Conservation (phyloP, 352 stramenopile genomes). For the Globisporangium acanthophoron region DNA sequence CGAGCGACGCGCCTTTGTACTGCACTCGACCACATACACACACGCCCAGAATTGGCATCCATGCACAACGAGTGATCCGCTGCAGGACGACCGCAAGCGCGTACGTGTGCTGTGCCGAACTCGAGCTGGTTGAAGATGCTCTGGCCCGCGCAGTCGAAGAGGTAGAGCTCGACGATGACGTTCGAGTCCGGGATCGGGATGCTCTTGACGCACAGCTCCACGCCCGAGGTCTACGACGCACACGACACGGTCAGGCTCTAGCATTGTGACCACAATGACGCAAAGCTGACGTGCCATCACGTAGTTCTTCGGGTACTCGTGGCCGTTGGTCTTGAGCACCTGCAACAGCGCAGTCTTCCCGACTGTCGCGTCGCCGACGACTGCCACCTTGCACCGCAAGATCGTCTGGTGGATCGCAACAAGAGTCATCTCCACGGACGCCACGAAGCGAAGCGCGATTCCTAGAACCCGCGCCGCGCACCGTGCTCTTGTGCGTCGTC, state of each 20-base stretch:
- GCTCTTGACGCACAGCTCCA: conserved; percentile 89
- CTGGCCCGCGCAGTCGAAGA: conserved; percentile 92
- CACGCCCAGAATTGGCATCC: background rate
- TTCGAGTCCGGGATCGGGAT: conserved; percentile 88
- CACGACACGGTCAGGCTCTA: background rate
- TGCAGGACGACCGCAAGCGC: conserved; percentile 4
- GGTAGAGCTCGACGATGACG: conserved; percentile 89
- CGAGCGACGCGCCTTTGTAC: conserved; percentile 77
- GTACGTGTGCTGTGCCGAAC: conserved; percentile 77
- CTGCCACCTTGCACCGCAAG: conserved; percentile 86
- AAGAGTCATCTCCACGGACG: background rate
- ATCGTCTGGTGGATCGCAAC: conserved; percentile 46
- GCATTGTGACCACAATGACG: background rate
- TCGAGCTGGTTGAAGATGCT: conserved; percentile 94
- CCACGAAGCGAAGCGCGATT: background rate
- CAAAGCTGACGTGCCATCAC: conserved; percentile 64
- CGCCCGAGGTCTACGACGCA: conserved; percentile 66
- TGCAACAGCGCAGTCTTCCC: conserved; percentile 90
- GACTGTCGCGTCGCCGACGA: conserved; percentile 88
- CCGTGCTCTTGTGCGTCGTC: conserved; percentile 87
- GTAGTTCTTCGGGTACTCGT: conserved; percentile 94
- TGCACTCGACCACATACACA: conserved; percentile 11
- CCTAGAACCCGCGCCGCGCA: conserved; percentile 11
- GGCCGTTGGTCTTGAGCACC: conserved; percentile 88
- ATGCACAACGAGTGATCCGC: background rate